These are phyloP conservation scores for Aaosphaeria pasadenensis DNA, from an alignment of 2,329 filamentous ascomycete genomes.

Conservation along the genomic window DNA sequence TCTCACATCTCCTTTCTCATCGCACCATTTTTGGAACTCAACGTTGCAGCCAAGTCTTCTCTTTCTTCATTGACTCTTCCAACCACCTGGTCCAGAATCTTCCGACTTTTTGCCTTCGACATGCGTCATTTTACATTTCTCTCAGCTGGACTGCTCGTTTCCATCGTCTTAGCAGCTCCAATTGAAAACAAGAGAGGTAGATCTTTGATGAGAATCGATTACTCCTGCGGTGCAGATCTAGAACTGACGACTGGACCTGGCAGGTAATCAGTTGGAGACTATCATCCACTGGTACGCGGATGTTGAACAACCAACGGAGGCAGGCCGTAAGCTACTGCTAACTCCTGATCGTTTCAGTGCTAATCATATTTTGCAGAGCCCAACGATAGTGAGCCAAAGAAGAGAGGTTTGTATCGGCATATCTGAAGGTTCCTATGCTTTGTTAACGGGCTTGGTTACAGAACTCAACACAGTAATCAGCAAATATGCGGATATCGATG, in stretches of 20 bases:
- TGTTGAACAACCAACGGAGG: not conserved
- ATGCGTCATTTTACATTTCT: not conserved
- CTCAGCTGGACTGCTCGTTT: not conserved
- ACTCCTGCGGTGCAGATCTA: too few relatives aligned
- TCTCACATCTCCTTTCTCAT: not conserved
- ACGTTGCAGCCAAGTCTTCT: not conserved
- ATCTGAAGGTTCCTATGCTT: too few relatives aligned
- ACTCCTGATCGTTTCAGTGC: not conserved
- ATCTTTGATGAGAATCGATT: not conserved
- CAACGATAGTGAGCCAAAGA: too few relatives aligned
- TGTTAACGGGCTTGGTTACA: not conserved
- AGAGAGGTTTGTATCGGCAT: too few relatives aligned
- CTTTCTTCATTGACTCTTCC: not conserved
- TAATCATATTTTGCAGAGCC: too few relatives aligned
- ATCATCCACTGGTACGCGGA: not conserved
- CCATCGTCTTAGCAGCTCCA: not conserved
- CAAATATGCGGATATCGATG: not conserved
- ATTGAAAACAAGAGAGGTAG: not conserved
- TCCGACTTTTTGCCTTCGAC: not conserved
- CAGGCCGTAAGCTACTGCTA: not conserved
- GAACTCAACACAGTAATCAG: not conserved
- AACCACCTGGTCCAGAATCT: not conserved
- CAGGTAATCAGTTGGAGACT: not conserved
- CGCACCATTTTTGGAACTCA: not conserved
- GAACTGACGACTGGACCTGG: too few relatives aligned